phyloP scores from a whole-genome alignment of 345 rosid genomes.

The Boechera stricta region DNA sequence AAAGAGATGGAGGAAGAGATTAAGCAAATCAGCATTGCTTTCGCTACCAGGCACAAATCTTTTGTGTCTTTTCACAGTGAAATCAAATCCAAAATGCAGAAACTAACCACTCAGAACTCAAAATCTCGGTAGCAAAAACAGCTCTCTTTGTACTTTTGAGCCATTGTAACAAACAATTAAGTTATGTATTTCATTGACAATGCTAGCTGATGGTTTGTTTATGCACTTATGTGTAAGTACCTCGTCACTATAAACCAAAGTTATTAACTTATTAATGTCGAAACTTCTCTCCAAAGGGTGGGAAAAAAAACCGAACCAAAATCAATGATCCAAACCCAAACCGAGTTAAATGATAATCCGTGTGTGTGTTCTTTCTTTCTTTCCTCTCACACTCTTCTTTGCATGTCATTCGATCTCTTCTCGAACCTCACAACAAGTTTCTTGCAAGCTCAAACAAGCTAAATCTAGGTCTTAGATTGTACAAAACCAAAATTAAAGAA shows the following conservation, averaged over 20 bases:
- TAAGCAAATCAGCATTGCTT: slow-evolving; percentile 67
- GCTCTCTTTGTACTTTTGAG: slow-evolving; percentile 7
- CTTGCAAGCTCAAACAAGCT: no score
- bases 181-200: slow-evolving; percentile 3
- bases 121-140: slow-evolving; percentile 33
- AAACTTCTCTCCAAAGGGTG: no score
- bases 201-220: not conserved
- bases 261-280: not conserved
- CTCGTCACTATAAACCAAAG: slow-evolving; percentile 21
- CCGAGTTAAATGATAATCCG: no score
- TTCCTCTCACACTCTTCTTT: no score
- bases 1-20: slow-evolving; percentile 73
- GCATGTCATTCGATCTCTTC: no score
- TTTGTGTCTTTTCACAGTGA: slow-evolving; percentile 64
- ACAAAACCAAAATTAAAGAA: no score
- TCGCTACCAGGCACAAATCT: slow-evolving; percentile 67
- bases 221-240: not conserved
- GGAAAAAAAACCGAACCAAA: no score
- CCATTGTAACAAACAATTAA: slow-evolving; percentile 12
- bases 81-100: slow-evolving; percentile 68
- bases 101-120: slow-evolving; percentile 53
- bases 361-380: no score
- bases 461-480: no score
- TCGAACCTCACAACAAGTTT: no score
- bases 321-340: no score